A percentile compares a stretch with the other conserved stretches of the same genome.
These are phyloP conservation scores for Maudiozyma serrabonitensis DNA, from an alignment of 805 yeast genomes.

Conservation along the genomic window DNA sequence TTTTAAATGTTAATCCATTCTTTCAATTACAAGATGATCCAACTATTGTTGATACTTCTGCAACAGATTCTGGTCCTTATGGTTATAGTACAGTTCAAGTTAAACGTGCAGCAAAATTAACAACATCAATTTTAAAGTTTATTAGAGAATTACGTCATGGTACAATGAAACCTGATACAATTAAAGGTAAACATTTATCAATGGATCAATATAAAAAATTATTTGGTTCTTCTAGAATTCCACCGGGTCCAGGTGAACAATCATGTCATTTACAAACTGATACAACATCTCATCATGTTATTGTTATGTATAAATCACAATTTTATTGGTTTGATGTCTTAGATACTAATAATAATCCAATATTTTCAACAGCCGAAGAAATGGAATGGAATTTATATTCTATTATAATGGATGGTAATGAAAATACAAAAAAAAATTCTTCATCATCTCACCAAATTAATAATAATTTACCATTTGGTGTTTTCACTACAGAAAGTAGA, in stretches of 20 bases:
- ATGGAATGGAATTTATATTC: constrained; percentile 64
- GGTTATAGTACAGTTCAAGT: constrained; percentile 42
- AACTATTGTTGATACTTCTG: constrained; percentile 34
- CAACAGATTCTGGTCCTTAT: constrained; percentile 22
- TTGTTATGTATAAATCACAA: constrained; percentile 75
- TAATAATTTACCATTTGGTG: constrained; percentile 56
- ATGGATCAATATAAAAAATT: constrained; percentile 87
- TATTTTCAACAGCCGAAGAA: constrained; percentile 59
- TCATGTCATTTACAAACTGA: constrained; percentile 78
- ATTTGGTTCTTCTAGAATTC: constrained; percentile 83
- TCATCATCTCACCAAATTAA: too few relatives aligned
- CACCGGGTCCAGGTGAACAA: constrained; percentile 53
- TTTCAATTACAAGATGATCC: constrained; percentile 89
- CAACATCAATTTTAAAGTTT: constrained; percentile 69
- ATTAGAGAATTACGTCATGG: constrained; percentile 68
- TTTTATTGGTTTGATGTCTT: constrained; percentile 93
- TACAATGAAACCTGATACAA: constrained; percentile 60
- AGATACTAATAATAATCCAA: constrained; percentile 59
- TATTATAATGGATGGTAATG: constrained; percentile 60
- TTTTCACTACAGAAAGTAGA: constrained; percentile 82
- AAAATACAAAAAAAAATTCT: background rate
- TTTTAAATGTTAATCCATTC: constrained; percentile 83
- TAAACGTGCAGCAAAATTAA: constrained; percentile 70
- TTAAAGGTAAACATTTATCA: constrained; percentile 60
- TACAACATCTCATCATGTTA: constrained; percentile 63